Evolutionary conservation across 2,329 filamentous ascomycete species (phyloP), one percentile per base, ranked within the genome.

Genomic region (Parasarocladium wereldwijsianum): DNA sequence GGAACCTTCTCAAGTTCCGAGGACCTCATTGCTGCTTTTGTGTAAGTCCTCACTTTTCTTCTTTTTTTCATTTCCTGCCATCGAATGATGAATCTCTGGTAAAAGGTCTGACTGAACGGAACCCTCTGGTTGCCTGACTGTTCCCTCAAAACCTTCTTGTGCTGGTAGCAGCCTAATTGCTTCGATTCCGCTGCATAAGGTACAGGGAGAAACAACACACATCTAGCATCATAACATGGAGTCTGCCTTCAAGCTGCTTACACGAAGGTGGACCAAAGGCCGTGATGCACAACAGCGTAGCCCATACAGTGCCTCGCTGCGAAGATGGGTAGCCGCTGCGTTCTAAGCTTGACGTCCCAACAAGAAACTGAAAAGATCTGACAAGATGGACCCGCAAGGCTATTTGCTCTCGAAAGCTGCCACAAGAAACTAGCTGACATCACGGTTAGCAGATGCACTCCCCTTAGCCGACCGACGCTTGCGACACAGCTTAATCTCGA

Each of bases 311-410:
- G n/a, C 26, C 32, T 37, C 26, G 31, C 6, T 34, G n/a, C 12
- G 16, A 7, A 15, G 17, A 19, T 33, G 51, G 46, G 50, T 58
- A 69, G 51, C 66, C 65, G 64, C 48, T 56, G 62, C 43, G 57
- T 57, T 49, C 46, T 51, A 47, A 54, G 58, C 37, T 50, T 69
- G 61, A 69, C 50, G 65, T 58, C 50, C 45, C 52, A 45, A 12
- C 5, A 44, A 51, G 47, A 64, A 69, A 78, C 72, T 79, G 72
- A 78, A 79, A 80, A 81, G 74, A 80, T 66, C 76, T 80, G 76
- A 81, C n/a, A n/a, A n/a, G n/a, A n/a, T n/a, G n/a, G n/a, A n/a
- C n/a, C 63, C 40, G 41, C 37, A n/a, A n/a, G n/a, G n/a, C n/a
- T n/a, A n/a, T n/a, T n/a, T n/a, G n/a, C n/a, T n/a, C n/a, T n/a